phyloP scores from a whole-genome alignment of 2,329 filamentous ascomycete genomes.

The Arachnopeziza araneosa region DNA sequence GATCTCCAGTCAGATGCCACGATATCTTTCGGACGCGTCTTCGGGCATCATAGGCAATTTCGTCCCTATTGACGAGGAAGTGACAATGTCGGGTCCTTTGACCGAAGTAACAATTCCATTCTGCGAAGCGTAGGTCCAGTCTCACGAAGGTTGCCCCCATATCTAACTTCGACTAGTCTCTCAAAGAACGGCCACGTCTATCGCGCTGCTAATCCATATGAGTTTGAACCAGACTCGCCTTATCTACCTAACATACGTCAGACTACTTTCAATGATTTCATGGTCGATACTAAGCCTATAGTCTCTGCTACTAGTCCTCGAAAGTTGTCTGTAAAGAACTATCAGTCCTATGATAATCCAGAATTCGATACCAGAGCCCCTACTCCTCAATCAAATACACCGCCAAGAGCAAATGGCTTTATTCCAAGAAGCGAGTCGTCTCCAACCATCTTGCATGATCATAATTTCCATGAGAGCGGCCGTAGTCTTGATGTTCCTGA shows the following conservation, averaged over 20 bases:
- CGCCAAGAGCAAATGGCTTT: slow-evolving; percentile 2
- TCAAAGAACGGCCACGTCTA: background rate
- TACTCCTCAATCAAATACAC: background rate
- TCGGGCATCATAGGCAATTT: slow-evolving; percentile 25
- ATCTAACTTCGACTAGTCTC: background rate
- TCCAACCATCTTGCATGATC: slow-evolving; percentile 12
- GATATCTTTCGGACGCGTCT: slow-evolving; percentile 4
- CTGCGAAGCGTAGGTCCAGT: slow-evolving; percentile 3
- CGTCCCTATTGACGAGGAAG: slow-evolving; percentile 12
- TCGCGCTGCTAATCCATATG: slow-evolving; percentile 11
- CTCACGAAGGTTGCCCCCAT: background rate
- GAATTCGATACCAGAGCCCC: background rate
- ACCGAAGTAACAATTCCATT: background rate
- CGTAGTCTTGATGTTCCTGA: slow-evolving; percentile 4
- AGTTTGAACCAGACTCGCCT: slow-evolving; percentile 27
- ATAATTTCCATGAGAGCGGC: slow-evolving; percentile 1
- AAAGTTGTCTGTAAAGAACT: background rate
- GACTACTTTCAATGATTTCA: slow-evolving; percentile 24
- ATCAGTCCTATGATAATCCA: background rate
- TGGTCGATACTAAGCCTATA: background rate
- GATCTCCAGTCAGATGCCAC: slow-evolving; percentile 1
- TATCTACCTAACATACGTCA: slow-evolving; percentile 11
- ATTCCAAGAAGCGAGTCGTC: slow-evolving; percentile 22
- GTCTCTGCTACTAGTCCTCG: background rate
- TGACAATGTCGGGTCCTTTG: background rate